These are phyloP conservation scores for Tritrichomonas musculus DNA, from an alignment of 208 protist species.

Conservation along the genomic window DNA sequence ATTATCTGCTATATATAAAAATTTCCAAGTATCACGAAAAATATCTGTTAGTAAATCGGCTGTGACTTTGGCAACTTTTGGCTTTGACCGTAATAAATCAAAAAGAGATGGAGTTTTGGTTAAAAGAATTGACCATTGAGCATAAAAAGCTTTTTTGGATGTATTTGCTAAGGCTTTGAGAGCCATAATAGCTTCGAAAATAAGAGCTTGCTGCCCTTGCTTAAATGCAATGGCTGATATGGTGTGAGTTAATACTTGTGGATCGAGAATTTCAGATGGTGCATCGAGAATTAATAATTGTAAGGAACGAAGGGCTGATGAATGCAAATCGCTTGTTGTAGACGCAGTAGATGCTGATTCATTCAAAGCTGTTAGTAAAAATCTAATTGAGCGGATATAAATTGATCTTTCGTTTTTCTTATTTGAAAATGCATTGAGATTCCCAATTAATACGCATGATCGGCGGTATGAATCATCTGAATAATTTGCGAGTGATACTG, in stretches of 20 bases:
- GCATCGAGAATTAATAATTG: not conserved
- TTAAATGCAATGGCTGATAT: not conserved
- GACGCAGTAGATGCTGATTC: too few species aligned
- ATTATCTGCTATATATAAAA: not conserved
- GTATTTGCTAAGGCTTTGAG: not conserved
- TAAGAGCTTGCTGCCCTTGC: not conserved
- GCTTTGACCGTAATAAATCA: not conserved
- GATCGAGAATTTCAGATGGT: not conserved
- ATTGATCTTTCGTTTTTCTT: not conserved
- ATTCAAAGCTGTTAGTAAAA: not conserved
- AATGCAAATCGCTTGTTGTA: not conserved
- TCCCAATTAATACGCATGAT: not conserved
- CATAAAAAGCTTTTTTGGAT: not conserved
- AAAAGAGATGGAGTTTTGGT: not conserved
- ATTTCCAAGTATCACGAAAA: not conserved
- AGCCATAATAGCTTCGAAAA: not conserved
- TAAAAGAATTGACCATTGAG: not conserved
- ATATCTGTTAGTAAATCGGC: constrained; percentile 26
- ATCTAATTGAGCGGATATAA: not conserved
- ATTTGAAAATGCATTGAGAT: not conserved
- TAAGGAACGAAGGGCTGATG: not conserved
- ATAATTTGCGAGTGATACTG: not conserved
- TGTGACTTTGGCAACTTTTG: not conserved
- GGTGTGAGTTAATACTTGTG: not conserved
- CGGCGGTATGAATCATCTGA: not conserved